A percentile compares a stretch with the other conserved stretches of the same genome.
These are phyloP conservation scores for Botryosphaeria dothidea DNA, from an alignment of 2,329 filamentous ascomycete species.

Conservation along the genomic window DNA sequence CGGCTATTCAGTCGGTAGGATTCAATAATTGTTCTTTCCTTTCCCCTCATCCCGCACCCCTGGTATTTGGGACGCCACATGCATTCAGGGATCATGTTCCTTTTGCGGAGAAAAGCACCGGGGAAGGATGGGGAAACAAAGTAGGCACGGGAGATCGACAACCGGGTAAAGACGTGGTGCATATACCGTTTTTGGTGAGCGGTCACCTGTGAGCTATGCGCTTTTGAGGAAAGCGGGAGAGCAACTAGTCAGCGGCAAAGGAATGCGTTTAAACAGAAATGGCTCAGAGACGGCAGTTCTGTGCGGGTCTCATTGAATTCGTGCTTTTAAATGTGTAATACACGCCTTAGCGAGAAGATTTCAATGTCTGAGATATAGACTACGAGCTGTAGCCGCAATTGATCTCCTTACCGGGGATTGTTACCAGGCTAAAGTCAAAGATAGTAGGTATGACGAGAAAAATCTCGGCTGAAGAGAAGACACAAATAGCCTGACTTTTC, in stretches of 20 bases:
- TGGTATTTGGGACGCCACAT: not conserved
- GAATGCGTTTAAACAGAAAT: no score
- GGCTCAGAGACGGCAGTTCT: no score
- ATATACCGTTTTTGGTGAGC: no score
- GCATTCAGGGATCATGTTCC: not conserved
- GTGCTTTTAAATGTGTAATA: no score
- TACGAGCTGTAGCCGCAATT: no score
- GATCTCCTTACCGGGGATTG: not conserved
- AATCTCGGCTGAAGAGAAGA: not conserved
- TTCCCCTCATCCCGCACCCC: not conserved
- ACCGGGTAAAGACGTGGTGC: not conserved
- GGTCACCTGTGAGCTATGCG: not conserved
- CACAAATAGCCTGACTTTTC: not conserved
- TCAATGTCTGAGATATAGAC: no score
- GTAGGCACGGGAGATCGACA: conserved; percentile 1
- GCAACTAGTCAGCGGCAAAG: not conserved
- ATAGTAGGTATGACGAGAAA: not conserved
- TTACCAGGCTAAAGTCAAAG: not conserved
- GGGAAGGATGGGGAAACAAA: not conserved
- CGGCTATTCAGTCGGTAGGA: not conserved
- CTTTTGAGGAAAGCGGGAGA: not conserved
- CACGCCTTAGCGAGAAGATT: no score
- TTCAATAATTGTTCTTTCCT: not conserved
- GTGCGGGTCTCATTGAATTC: no score
- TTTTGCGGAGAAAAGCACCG: not conserved